A percentile compares a stretch with the other conserved stretches of the same genome.
Evolutionary conservation across 257 asterid genomes (phyloP).

Genomic region (Ophiorrhiza pumila): DNA sequence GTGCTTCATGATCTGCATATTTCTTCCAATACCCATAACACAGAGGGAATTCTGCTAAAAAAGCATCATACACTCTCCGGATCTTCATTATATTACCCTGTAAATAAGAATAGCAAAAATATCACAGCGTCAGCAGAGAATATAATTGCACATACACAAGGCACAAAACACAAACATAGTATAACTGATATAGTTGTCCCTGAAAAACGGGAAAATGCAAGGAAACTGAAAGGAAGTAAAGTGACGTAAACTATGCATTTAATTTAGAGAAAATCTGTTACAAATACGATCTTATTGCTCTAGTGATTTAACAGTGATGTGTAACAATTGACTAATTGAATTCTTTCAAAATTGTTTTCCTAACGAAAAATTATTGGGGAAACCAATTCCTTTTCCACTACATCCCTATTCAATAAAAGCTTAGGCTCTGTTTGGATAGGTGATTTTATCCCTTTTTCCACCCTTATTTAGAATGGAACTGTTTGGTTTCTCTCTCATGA

Average conservation of each 20-base stretch:
- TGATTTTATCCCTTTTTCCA: too few relatives aligned
- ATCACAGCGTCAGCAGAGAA: slow-evolving; percentile 1
- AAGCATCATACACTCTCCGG: slow-evolving; percentile 82
- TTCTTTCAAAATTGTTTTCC: not conserved
- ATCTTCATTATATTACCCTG: slow-evolving; percentile 78
- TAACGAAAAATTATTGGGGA: not conserved
- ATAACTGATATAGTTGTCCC: not conserved
- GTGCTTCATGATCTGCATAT: slow-evolving; percentile 97
- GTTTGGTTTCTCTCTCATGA: too few relatives aligned
- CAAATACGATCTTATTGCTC: too few relatives aligned
- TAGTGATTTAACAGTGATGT: slow-evolving; percentile 4
- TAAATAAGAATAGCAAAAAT: slow-evolving; percentile 10
- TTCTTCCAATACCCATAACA: slow-evolving; percentile 99
- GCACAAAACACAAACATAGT: not conserved
- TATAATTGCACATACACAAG: not conserved
- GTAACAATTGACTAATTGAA: not conserved
- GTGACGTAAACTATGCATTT: not conserved
- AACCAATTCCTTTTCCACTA: not conserved
- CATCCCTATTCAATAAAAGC: not conserved
- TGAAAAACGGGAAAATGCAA: not conserved
- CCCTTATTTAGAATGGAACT: too few relatives aligned
- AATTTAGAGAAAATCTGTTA: not conserved
- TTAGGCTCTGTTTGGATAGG: too few relatives aligned
- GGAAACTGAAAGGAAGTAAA: not conserved
- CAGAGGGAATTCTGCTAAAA: slow-evolving; percentile 87